Base-by-base conservation (phyloP, 495 filamentous ascomycete species). In the Rostrohypoxylon terebratum region DNA sequence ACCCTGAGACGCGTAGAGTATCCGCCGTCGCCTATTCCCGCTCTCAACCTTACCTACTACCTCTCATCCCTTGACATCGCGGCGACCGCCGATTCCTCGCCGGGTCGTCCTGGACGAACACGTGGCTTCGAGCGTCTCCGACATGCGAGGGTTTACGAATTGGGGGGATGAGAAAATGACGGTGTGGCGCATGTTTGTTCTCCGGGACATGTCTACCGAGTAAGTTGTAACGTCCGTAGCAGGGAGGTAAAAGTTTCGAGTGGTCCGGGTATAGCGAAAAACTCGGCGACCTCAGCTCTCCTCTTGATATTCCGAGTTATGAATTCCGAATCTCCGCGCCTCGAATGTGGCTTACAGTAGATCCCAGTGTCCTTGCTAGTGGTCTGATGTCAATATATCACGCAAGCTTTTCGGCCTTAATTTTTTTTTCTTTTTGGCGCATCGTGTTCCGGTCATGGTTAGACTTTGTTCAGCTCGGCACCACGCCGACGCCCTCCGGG, bases 391-490 rank as follows among this genome's bases (percentile, higher is more conserved):
- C n/a, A 45, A 59, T 59, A 1, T 23, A 65, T n/a, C 1, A 21
- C 36, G 45, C 50, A 45, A 36, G 16, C 3, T 18, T 47, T 40
- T 57, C 50, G 62, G 62, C 38, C 62, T 50, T 57, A 65, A 28
- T 28, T 28, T 3, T 28, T 28, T 28, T 28, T 28, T 28, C 6
- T 33, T 25, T 45, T n/a, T n/a, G n/a, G n/a, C n/a, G 18, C 31
- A n/a, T 20, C 16, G 16, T 33, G 3, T 33, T 54, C 28, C 50
- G 50, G 13, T 48, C 42, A 62, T 50, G 44, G 59, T 50, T 62
- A 16, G 20, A 44, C 44, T 28, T 53, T 63, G 45, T 51, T 53
- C 59, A 25, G n/a, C 44, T 63, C 59, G 59, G 59, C 59, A 36
- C 13, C 20, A 16, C 45, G 3, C 38, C 57, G 38, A 59, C 21